Evolutionary conservation across 2,329 filamentous ascomycete genomes (phyloP), one percentile per base, ranked within the genome.

Genomic region (Hypoxylon sp.): DNA sequence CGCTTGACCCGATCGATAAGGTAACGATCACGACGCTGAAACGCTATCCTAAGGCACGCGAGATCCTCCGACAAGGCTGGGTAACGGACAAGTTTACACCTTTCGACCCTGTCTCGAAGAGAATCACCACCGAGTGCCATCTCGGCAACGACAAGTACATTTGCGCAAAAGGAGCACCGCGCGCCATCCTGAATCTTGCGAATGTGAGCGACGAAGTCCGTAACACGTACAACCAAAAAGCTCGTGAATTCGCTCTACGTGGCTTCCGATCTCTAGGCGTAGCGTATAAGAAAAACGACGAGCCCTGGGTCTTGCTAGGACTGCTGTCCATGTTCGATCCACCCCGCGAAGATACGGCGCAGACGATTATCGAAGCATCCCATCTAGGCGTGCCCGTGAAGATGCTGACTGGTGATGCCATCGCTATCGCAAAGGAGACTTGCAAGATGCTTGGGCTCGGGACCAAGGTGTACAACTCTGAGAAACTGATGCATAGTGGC

Each of bases 291-390:
- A 91, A 91, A 84, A 91, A 91, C 79, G 86, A 91, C 74, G 89
- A 88, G 78, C 87, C 85, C 76, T 91, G 90, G 91, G 85, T 90
- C 75, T 83, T 93, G 67, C 87, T 92, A 65, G 90, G 90, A 79
- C 89, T 93, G 83, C 85, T 93, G 78, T 91, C 90, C 75, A 91
- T 93, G 88, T 93, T 93, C 82, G 90, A 93, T 78, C 90, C 90
- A 76, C 90, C 90, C 67, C 90, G 90, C 84, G 90, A 91, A 74
- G 90, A 93, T 78, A 93, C 91, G 68, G 90, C 90, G 70, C 90
- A 92, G 82, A 93, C 90, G 71, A 92, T 93, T 75, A 82, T 91
- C 75, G 90, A 93, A 81, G 90, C 90, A 69, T 88, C 91, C 79
- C 86, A 90, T 78, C 89, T 93, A 62, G 90, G 90, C 84, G 89